Evolutionary conservation across 495 filamentous ascomycete species (phyloP).

Genomic region (Penicillium lividum): DNA sequence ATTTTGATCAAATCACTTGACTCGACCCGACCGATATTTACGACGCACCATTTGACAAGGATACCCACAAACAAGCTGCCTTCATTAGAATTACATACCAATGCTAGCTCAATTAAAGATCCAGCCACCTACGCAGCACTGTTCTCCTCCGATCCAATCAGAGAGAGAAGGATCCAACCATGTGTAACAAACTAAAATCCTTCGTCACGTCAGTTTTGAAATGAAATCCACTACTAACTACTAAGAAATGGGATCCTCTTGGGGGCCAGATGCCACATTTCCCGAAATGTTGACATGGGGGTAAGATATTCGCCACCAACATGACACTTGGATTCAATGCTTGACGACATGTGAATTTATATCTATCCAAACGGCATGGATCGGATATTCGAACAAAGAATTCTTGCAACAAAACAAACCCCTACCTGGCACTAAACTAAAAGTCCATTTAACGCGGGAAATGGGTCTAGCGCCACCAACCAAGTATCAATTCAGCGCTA

Average conservation of each 20-base stretch:
- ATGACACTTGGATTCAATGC: background rate
- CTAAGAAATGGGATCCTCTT: background rate
- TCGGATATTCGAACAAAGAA: no score
- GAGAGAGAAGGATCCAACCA: background rate
- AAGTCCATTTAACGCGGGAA: background rate
- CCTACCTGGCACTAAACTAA: background rate
- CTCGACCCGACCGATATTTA: background rate
- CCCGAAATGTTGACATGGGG: background rate
- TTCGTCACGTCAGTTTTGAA: background rate
- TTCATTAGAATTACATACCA: background rate
- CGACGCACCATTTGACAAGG: background rate
- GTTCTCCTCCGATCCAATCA: background rate
- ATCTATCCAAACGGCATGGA: no score
- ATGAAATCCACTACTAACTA: background rate
- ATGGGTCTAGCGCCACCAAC: background rate
- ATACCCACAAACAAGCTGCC: background rate
- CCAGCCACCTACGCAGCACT: background rate
- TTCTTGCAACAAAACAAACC: background rate
- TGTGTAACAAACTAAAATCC: background rate
- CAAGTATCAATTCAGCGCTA: no score
- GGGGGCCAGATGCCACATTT: background rate
- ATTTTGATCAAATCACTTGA: background rate
- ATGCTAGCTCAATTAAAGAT: background rate
- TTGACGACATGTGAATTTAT: no score
- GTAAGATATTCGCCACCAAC: background rate